Base-by-base conservation (phyloP, 495 filamentous ascomycete genomes). In the Penicillium chermesinum region DNA sequence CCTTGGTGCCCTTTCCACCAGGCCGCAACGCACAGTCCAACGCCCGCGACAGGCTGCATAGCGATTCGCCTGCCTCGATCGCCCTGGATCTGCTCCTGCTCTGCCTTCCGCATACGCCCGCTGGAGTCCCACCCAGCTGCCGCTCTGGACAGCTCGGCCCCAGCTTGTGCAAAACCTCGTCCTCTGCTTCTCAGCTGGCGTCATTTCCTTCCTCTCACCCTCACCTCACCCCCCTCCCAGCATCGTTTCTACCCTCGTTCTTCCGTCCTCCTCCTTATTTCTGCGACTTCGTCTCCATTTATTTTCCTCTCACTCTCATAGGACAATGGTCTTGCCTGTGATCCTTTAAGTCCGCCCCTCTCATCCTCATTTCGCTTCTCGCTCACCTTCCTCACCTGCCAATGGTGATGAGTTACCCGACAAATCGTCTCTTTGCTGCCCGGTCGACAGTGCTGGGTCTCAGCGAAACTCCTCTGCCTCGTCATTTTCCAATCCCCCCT, bases 391-490 rank as follows among this genome's bases (percentile, higher is more conserved):
- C 35, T 10, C 22, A 17, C 4, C 12, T 7, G 10, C 27, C 12
- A 15, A 15, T 39, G 19, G 45, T 39, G 35, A 73, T 73, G 70
- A 62, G 55, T 55, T 59, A 62, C 41, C 39, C 62, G 25, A 13
- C 51, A 38, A 64, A 48, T 41, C 61, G 58, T 41, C 64, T 69
- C 43, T 52, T 69, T 47, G 65, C 73, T 52, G 38, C 62, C 38
- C 65, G 76, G 63, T 71, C 76, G 8, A 50, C 67, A 22, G 53
- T 74, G 38, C 65, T 77, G 41, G 64, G 75, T 32, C 48, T 78
- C n/a, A 37, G 68, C 72, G 14, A 81, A 76, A 65, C 40, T 76
- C 22, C 42, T 81, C 7, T 53, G 79, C 42, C 54, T 80, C 21
- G 41, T 62, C 6, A 45, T 78, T 38, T 62, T 59, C 6, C 72